Base-by-base conservation (phyloP, 495 filamentous ascomycete species). In the Hypoxylon fragiforme region DNA sequence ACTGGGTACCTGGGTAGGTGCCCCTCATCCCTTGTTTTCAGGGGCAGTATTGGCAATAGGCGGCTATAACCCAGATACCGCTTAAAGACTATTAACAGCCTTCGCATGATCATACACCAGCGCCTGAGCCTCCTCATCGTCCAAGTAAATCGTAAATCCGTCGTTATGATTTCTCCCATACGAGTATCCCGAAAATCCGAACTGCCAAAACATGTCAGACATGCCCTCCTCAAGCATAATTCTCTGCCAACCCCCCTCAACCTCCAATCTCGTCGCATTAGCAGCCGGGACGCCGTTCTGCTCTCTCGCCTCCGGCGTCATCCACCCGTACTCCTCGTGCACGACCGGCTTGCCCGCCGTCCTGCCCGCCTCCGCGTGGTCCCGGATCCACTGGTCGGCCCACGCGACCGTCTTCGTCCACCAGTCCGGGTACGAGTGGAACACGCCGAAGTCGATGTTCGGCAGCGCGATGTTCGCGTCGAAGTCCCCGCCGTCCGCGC, bases 171-270 rank as follows among this genome's bases (percentile, higher is more conserved):
- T 78, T 52, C 75, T 64, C 0, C 83, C 83, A 2, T 52, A 65
- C 43, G 73, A 77, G 12, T 84, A 60, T 1, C 58, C 58, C 12
- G 63, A 72, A 46, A 84, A 82, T 6, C 82, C 84, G 60, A 77
- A 84, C 57, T 87, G 82, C 84, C 81, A 89, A 62, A 78, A 86
- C 54, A 84, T 66, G 66, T 88, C 85, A 0, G 74, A 71, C 44
- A 85, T 73, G 19, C 68, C 76, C 5, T 70, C 75, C 11, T 72
- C 64, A 2, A 84, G 60, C 3, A 81, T 74, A 0, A 77, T 75
- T 19, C 69, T 40, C 67, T 87, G 84, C 82, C 82, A 86, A 0
- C 73, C 67, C 1, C 64, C 66, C 52, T 81, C 72, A 3, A 77
- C 84, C 35, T 87, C 72, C 61, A 54, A 2, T 3, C 45, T 26